Evolutionary conservation across 1,139 yeast species (phyloP), one percentile per base, ranked within the genome.

Genomic region (Hanseniaspora sp.): DNA sequence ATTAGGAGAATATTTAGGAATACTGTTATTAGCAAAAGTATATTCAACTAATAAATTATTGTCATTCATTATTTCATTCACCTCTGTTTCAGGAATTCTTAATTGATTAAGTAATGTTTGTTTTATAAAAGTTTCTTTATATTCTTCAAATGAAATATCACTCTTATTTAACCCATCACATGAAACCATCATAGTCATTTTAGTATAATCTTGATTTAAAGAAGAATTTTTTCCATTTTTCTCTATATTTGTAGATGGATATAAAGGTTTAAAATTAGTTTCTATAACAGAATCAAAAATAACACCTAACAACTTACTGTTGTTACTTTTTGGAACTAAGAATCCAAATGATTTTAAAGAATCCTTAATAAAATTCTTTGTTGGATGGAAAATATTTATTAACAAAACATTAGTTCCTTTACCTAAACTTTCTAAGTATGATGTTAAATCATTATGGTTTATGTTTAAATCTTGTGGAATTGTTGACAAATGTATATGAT

Each of bases 271-370:
- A 31, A 76, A 71, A 56, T 75, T 69, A 58, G 74, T 72, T 63
- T 82, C 90, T 13, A 86, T 77, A 52, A 86, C 88, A 1, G 96
- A 86, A 66, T 92, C 97, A 67, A 85, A 92, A 35, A 92, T 87
- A 1, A 87, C 87, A 1, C 98, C 98, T 44, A 92, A 71, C 18
- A 88, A 69, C 28, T 78, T 74, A 53, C 80, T 82, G 0, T 79
- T 76, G 61, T 86, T 83, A 45, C 69, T 69, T 63, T 69, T 74
- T 41, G 98, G 98, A 3, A 87, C 86, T 55, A 92, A 74, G 62
- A 85, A 87, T 1, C 98, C 98, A 72, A 92, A 92, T 51, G 96
- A 95, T 52, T 75, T 68, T 46, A 67, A 64, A 39, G 59, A 60
- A 30, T 60, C 58, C 11, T 64, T 59, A 5, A 68, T 65, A 18